Conservation (phyloP, 108 stramenopile genomes). For the Skeletonema tropicum region DNA sequence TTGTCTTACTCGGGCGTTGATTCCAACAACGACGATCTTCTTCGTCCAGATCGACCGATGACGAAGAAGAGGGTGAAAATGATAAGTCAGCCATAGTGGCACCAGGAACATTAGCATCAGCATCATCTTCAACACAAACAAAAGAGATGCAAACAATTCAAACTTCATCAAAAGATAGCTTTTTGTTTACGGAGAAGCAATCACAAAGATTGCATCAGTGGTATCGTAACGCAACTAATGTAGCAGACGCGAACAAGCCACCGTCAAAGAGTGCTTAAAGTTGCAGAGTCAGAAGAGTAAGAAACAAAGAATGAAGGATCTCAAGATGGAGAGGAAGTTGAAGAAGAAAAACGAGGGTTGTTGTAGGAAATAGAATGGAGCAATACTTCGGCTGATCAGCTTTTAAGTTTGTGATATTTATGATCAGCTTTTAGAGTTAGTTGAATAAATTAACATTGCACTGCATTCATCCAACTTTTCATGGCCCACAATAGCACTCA, state of each 20-base stretch:
- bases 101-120: background rate
- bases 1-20: background rate
- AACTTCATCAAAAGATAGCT: constrained; percentile 12
- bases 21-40: background rate
- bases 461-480: background rate
- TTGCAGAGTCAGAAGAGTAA: constrained; percentile 61
- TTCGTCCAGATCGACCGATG: background rate
- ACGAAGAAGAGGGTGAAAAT: background rate
- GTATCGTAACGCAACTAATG: constrained; percentile 66
- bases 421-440: background rate
- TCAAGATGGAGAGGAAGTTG: constrained; percentile 42
- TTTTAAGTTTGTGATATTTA: too few relatives aligned
- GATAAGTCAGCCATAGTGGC: background rate
- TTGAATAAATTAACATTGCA: background rate
- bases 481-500: background rate
- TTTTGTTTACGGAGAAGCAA: constrained; percentile 72
- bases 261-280: constrained; percentile 65
- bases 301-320: constrained; percentile 49
- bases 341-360: constrained; percentile 37
- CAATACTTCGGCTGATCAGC: background rate
- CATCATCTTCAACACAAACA: background rate
- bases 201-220: constrained; percentile 56
- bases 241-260: constrained; percentile 47
- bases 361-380: background rate
- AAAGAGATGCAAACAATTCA: constrained; percentile 9